Conservation (phyloP, 176 grass and related monocot genomes). For the Echinochloa phyllopogon region DNA sequence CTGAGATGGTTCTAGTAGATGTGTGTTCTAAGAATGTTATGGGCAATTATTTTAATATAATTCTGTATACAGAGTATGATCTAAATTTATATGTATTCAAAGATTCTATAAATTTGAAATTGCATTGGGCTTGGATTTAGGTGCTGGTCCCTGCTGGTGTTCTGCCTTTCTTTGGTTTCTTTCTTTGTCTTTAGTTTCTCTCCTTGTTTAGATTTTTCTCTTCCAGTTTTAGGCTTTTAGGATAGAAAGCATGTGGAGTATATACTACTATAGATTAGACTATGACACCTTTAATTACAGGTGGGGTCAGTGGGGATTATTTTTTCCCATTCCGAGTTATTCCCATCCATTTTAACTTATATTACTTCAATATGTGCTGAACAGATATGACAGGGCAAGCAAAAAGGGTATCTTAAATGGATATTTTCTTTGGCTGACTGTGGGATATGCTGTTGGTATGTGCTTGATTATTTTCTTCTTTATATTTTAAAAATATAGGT, state of each 20-base stretch:
- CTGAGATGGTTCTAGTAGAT: background rate
- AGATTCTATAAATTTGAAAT: background rate
- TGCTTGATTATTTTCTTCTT: background rate
- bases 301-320: background rate
- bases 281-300: background rate
- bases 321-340: background rate
- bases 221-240: slow-evolving; percentile 7
- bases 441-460: slow-evolving; percentile 93
- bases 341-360: background rate
- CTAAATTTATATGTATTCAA: background rate
- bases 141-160: background rate
- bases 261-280: background rate
- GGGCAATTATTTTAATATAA: background rate
- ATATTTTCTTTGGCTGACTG: slow-evolving; percentile 87
- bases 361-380: slow-evolving; percentile 10
- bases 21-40: background rate
- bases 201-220: background rate
- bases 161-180: background rate
- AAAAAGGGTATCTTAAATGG: slow-evolving; percentile 79
- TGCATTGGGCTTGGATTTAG: background rate
- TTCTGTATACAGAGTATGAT: background rate
- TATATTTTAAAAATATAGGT: background rate
- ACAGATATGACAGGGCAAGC: slow-evolving; percentile 85
- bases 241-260: background rate
- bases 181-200: background rate